These are phyloP conservation scores for Curvularia spicifera DNA, from an alignment of 2,329 filamentous ascomycete genomes.

Conservation along the genomic window DNA sequence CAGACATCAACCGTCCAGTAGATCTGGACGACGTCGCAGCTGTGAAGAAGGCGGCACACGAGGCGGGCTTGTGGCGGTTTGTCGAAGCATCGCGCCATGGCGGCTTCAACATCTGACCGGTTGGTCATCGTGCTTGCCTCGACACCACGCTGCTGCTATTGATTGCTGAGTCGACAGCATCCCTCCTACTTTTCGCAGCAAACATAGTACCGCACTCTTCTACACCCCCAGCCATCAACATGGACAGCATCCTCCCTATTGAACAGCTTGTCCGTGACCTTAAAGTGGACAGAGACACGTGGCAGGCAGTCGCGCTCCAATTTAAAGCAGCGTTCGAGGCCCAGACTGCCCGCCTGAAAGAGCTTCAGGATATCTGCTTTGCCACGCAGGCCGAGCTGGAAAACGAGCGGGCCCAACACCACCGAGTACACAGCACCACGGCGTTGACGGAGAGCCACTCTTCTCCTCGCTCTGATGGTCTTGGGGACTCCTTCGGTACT, in stretches of 20 bases:
- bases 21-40: slow-evolving; percentile 68
- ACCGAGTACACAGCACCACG: slow-evolving; percentile 15
- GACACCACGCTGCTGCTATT: neutral
- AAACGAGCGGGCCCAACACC: slow-evolving; percentile 35
- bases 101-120: slow-evolving; percentile 58
- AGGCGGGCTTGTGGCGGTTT: slow-evolving; percentile 79
- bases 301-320: slow-evolving; percentile 34
- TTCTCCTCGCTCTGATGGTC: slow-evolving; percentile 10
- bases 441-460: slow-evolving; percentile 1
- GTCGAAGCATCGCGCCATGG: slow-evolving; percentile 68
- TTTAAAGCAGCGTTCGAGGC: slow-evolving; percentile 40
- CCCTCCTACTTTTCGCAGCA: neutral
- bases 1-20: slow-evolving; percentile 78
- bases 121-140: neutral
- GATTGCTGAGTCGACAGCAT: neutral
- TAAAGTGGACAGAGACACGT: slow-evolving; percentile 41
- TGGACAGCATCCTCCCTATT: slow-evolving; percentile 22
- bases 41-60: slow-evolving; percentile 71
- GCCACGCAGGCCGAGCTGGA: slow-evolving; percentile 44
- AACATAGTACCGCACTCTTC: slow-evolving; percentile 24
- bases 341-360: slow-evolving; percentile 30
- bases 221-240: slow-evolving; percentile 20
- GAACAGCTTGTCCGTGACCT: slow-evolving; percentile 27
- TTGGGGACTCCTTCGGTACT: slow-evolving; percentile 22
- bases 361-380: slow-evolving; percentile 39